Evolutionary conservation across 2,329 filamentous ascomycete species (phyloP), one percentile per base, ranked within the genome.

Genomic region (Aspergillus ibericus): DNA sequence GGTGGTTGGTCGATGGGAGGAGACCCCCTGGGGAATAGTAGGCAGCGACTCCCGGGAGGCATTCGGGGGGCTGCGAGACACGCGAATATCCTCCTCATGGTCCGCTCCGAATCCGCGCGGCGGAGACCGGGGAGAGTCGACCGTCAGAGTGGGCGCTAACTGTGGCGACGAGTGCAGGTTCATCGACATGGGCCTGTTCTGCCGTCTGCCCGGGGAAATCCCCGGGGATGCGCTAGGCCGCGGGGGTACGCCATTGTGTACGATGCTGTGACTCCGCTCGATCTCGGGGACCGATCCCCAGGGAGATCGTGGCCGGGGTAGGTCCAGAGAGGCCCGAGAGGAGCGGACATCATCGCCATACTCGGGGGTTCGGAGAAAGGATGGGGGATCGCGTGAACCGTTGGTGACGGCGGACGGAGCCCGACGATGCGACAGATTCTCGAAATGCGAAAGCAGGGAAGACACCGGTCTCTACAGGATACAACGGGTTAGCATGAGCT

Each of bases 61-160:
- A 55, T 68, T 67, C 7, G 67, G 58, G n/a, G 68, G 63, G 35
- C 66, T 70, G 54, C 68, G 67, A 50, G 61, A 56, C 29, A 63
- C 52, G 29, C 70, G 59, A 88, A 88, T 53, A 92, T 87, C 66
- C 89, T 90, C 70, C 86, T 86, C 13, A 88, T 82, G 52, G 83
- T 79, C 70, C 13, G 66, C 59, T 46, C 68, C 68, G 34, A 66
- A 53, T 5, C 63, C 66, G 7, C 72, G 71, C 8, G 78, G 76
- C 20, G 77, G 77, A 44, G 78, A 78, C 38, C 70, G 70, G 7
- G 78, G 78, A 3, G 78, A 79, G 51, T 80, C 75, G 7, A 80
- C 71, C 5, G 75, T 76, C 52, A 80, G 68, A 1, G 72, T 75
- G 10, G 78, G 77, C 10, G 75, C 70, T 12, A 77, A 66, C 57